Percentiles rank a stretch among this genome's conserved stretches.
phyloP scores from a whole-genome alignment of 1,284 basidiomycete genomes.

The Ceratobasidium sp. region DNA sequence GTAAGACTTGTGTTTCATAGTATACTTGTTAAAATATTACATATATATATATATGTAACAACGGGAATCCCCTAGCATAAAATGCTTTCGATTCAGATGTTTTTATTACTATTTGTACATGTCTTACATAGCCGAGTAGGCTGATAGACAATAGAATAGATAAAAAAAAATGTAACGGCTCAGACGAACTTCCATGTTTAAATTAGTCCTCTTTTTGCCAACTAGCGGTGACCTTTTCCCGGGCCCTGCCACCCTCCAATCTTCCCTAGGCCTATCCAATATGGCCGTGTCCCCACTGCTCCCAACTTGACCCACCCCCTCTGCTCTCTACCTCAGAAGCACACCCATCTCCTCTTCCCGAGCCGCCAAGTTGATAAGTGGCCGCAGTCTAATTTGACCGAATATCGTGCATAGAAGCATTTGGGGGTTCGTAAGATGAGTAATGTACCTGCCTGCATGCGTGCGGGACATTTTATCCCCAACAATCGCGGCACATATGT shows the following conservation, averaged over 20 bases:
- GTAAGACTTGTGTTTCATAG: too few relatives aligned
- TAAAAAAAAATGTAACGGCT: too few relatives aligned
- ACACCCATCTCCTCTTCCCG: constrained; percentile 12
- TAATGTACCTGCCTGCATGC: background rate
- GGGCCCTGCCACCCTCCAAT: background rate
- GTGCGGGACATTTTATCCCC: constrained; percentile 9
- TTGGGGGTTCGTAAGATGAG: background rate
- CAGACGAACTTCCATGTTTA: too few relatives aligned
- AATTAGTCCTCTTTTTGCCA: too few relatives aligned
- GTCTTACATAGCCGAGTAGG: too few relatives aligned
- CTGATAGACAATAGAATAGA: too few relatives aligned
- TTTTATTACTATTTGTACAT: too few relatives aligned
- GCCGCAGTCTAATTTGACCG: background rate
- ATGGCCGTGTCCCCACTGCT: background rate
- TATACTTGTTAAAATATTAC: too few relatives aligned
- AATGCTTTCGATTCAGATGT: too few relatives aligned
- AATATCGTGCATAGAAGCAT: background rate
- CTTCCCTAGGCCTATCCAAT: background rate
- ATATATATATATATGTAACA: too few relatives aligned
- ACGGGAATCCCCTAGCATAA: too few relatives aligned
- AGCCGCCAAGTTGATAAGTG: background rate
- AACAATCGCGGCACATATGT: background rate
- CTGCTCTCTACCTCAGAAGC: background rate
- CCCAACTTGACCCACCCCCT: background rate
- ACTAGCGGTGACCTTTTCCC: background rate